Base-by-base conservation (phyloP, 805 yeast species). In the Candida argentea region DNA sequence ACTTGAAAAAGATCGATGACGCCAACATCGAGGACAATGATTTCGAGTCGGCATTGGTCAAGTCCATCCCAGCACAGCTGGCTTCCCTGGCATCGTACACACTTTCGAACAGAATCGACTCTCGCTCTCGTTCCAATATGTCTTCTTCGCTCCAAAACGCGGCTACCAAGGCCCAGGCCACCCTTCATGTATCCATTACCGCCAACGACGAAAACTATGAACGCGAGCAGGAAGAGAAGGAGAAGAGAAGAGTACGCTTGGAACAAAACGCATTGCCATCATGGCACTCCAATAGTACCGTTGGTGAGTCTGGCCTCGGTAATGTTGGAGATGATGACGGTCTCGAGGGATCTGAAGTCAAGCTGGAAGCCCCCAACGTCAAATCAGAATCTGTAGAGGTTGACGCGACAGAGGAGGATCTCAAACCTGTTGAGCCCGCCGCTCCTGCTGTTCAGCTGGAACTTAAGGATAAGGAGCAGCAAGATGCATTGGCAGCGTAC, bases 241-340 rank as follows among this genome's bases (percentile, higher is more conserved):
- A 81, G 50, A 75, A 63, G 61, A 76, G 69, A 67, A 74, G 71
- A 52, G 77, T 69, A 52, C 67, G 72, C 39, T 65, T 87, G 52
- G 78, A 81, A 47, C 95, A 89, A 52, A 91, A 91, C 50, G 95
- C 95, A 4, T 65, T 91, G 40, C 99, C 99, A 5, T 78, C 91
- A 16, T 91, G 99, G 99, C 95, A 91, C 50, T 74, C 80, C 38
- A 78, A 79, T 41, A 75, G 89, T 47, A 87, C 99, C 1, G 89
- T 89, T 39, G 95, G 94, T 25, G 65, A 76, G 40, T 54, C 67
- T 9, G 64, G 67, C 3, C 51, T 72, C 33, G 82, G 77, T 33
- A 67, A 61, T 37, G 43, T 74, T 33, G 77, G 68, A 37, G 62
- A 57, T 25, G 74, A 63, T 20, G 42, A 43, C 3, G 30, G 56